Base-by-base conservation (phyloP, 768 basidiomycete species). In the Leccinum broughii region DNA sequence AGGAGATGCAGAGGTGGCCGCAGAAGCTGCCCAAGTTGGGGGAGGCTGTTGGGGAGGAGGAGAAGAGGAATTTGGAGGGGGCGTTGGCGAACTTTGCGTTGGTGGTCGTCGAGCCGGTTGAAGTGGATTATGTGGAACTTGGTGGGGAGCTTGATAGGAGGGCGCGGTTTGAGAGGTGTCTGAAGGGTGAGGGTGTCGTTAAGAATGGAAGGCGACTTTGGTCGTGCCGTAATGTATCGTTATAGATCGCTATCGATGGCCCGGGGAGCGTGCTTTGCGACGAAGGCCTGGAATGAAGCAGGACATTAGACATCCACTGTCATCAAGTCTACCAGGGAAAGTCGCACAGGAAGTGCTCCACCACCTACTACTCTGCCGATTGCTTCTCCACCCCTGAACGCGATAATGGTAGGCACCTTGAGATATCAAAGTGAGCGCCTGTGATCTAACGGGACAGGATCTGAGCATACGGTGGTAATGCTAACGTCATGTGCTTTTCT, bases 11-110 rank as follows among this genome's bases (percentile, higher is more conserved):
- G 62, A 76, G 74, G 64, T 90, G 90, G 88, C 90, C 88, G 10
- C 68, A 66, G 62, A 75, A 62, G 55, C 64, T 92, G 28, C 82
- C 83, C 20, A 81, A 80, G 65, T 77, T 80, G 4, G 77, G 69
- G 1, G 78, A 81, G 44, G 77, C 76, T 54, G 77, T 77, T 51
- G 78, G 71, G 39, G 79, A 79, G 57, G 75, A 77, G 62, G 79
- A 75, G n/a, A 74, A 75, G 73, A 72, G 68, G 70, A 75, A 81
- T 56, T 77, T 83, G 77, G 78, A 83, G 55, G 68, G 55, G 39
- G 88, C 92, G 34, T 70, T 89, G 61, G 64, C 72, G 9, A 89
- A 90, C 67, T 93, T 92, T 64, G 85, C 88, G 22, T 70, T 94
- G 67, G 65, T 93, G 46, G 70, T 92, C 11, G 76, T 94, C 35